Percentiles rank a stretch among this genome's conserved stretches.
These are phyloP conservation scores for Dentipellis fragilis DNA, from an alignment of 768 basidiomycete species.

Conservation along the genomic window DNA sequence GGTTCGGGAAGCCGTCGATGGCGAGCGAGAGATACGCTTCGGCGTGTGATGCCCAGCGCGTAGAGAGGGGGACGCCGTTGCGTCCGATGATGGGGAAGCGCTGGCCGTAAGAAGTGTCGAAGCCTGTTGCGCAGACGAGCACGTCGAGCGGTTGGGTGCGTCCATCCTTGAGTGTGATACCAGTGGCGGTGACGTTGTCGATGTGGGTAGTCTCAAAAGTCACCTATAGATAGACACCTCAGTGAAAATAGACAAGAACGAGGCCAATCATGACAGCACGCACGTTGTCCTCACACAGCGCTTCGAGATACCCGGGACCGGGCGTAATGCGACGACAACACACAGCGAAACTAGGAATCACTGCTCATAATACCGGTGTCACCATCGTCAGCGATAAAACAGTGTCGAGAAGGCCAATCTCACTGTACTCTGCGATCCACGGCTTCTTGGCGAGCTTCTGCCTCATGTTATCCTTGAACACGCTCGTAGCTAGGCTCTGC, in stretches of 20 bases:
- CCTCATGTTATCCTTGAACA: constrained; percentile 14
- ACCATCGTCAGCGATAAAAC: neutral
- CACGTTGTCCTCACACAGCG: constrained; percentile 19
- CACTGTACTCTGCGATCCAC: constrained; percentile 16
- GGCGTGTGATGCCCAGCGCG: constrained; percentile 19
- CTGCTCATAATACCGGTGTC: neutral
- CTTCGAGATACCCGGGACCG: constrained; percentile 24
- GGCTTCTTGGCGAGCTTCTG: constrained; percentile 18
- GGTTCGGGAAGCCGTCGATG: constrained; percentile 23
- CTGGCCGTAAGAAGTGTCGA: constrained; percentile 14
- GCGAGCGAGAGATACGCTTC: constrained; percentile 20
- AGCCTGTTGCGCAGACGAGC: constrained; percentile 23
- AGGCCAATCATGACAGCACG: neutral
- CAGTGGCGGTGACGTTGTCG: constrained; percentile 17
- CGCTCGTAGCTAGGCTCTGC: constrained; percentile 8
- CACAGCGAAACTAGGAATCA: constrained; percentile 20
- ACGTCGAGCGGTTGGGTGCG: constrained; percentile 19
- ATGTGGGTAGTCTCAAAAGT: constrained; percentile 14
- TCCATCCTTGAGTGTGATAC: constrained; percentile 20
- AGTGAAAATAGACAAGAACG: neutral
- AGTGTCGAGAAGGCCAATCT: no score
- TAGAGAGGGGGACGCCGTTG: constrained; percentile 20
- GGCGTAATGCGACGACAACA: constrained; percentile 22
- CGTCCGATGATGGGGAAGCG: constrained; percentile 18
- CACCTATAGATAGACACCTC: neutral